A percentile compares a stretch with the other conserved stretches of the same genome.
Conservation (phyloP, 352 stramenopile genomes). For the Pythium aphanidermatum region DNA sequence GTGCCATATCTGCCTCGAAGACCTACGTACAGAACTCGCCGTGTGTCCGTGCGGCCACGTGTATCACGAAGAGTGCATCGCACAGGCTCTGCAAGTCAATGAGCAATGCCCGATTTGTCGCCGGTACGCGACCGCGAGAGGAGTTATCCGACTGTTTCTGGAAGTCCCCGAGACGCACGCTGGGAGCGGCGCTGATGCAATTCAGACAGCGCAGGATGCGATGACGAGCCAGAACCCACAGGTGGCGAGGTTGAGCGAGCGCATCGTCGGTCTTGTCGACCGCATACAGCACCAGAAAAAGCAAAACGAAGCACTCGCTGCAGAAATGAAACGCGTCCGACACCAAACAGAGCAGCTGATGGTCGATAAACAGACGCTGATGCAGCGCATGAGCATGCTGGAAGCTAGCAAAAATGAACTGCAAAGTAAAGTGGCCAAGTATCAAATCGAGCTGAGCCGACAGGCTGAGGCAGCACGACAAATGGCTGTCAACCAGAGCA, state of each 20-base stretch:
- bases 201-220: not conserved
- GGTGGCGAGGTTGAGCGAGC: slow-evolving; percentile 35
- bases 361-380: slow-evolving; percentile 51
- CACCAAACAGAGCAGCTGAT: slow-evolving; percentile 60
- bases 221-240: slow-evolving; percentile 18
- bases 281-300: slow-evolving; percentile 76
- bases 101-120: slow-evolving; percentile 71
- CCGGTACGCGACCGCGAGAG: slow-evolving; percentile 25
- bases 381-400: slow-evolving; percentile 40
- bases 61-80: slow-evolving; percentile 62
- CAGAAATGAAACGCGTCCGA: slow-evolving; percentile 51
- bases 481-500: slow-evolving; percentile 62
- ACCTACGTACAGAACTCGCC: slow-evolving; percentile 52
- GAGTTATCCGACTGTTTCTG: slow-evolving; percentile 65
- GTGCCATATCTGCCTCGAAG: slow-evolving; percentile 81
- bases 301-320: slow-evolving; percentile 51
- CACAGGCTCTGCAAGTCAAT: slow-evolving; percentile 69
- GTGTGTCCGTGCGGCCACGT: slow-evolving; percentile 67
- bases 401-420: slow-evolving; percentile 50
- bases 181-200: not conserved
- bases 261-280: slow-evolving; percentile 57
- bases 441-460: slow-evolving; percentile 65
- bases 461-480: slow-evolving; percentile 45
- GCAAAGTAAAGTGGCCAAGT: slow-evolving; percentile 65
- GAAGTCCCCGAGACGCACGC: slow-evolving; percentile 33